These are phyloP conservation scores for Nemania sp. DNA, from an alignment of 2,329 filamentous ascomycete genomes.

Conservation along the genomic window DNA sequence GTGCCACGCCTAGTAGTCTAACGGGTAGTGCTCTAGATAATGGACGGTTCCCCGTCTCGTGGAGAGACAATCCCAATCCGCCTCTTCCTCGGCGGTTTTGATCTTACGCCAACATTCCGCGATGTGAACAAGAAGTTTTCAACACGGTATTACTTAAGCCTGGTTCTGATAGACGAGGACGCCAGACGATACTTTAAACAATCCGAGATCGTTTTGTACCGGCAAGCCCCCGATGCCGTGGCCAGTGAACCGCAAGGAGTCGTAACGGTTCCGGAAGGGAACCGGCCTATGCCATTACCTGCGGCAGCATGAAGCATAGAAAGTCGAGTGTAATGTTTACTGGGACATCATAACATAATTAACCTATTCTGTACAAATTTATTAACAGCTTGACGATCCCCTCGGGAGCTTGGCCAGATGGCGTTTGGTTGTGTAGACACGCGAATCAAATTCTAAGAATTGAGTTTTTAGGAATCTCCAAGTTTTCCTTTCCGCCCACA, in stretches of 20 bases:
- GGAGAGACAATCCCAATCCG: constrained; percentile 95
- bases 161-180: constrained; percentile 96
- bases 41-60: constrained; percentile 98
- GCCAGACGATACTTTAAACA: constrained; percentile 98
- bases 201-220: constrained; percentile 95
- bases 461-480: constrained; percentile 20
- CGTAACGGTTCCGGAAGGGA: constrained; percentile 46
- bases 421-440: constrained; percentile 36
- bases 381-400: constrained; percentile 26
- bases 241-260: constrained; percentile 53
- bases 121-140: constrained; percentile 99
- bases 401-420: constrained; percentile 36
- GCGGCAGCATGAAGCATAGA: constrained; percentile 30
- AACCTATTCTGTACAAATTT: constrained; percentile 36
- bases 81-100: constrained; percentile 95
- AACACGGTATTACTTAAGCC: constrained; percentile 93
- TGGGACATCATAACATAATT: constrained; percentile 1
- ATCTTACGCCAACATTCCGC: constrained; percentile 95
- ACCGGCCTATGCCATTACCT: constrained; percentile 33
- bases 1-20: neutral
- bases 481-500: constrained; percentile 16
- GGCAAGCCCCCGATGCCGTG: constrained; percentile 70
- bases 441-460: constrained; percentile 21
- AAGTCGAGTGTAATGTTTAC: constrained; percentile 5
- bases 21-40: constrained; percentile 66